phyloP scores from a whole-genome alignment of 257 asterid species.

The Lycium barbarum region DNA sequence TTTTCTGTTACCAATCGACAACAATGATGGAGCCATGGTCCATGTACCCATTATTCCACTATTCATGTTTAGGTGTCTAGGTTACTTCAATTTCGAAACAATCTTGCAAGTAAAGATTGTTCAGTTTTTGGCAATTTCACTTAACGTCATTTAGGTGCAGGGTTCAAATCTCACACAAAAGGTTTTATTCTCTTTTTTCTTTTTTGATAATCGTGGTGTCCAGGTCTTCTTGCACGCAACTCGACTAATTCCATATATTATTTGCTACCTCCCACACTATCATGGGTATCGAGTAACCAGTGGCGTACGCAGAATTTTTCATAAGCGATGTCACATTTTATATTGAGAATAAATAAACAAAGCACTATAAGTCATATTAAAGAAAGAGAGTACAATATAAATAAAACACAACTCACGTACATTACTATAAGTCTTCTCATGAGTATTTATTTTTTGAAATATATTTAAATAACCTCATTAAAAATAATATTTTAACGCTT shows the following conservation, averaged over 20 bases:
- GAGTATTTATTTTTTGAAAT: no score
- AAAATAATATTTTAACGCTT: no score
- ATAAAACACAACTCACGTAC: no score
- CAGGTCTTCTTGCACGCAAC: neutral
- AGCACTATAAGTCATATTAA: no score
- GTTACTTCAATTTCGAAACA: neutral
- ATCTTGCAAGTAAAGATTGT: neutral
- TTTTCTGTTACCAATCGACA: neutral
- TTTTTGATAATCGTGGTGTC: neutral
- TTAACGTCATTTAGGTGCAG: neutral
- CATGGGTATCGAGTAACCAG: neutral
- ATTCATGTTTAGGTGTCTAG: neutral
- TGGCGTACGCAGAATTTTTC: no score
- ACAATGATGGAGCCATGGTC: neutral
- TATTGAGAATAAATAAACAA: no score
- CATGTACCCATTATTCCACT: conserved; percentile 23
- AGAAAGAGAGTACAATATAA: no score
- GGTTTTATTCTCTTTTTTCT: no score
- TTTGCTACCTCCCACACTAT: neutral
- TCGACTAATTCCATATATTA: neutral
- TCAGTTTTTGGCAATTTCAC: neutral
- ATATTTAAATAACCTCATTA: no score
- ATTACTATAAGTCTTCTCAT: no score
- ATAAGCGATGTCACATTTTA: no score
- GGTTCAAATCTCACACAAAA: neutral